Conservation (phyloP, 2,329 filamentous ascomycete species). For the Blumeria graminis region DNA sequence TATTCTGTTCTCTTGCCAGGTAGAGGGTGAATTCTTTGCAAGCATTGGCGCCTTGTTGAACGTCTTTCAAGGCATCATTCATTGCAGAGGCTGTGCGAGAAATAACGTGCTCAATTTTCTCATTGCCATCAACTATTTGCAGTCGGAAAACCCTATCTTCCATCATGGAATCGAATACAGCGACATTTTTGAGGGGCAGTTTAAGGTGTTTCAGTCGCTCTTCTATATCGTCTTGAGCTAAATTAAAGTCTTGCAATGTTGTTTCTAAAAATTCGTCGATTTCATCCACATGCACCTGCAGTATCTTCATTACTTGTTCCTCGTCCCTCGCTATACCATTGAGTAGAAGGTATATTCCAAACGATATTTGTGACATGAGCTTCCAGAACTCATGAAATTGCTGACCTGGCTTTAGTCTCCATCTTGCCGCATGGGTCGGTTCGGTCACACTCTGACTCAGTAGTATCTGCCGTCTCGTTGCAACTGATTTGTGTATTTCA, state of each 20-base stretch:
- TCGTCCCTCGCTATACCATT: conserved; percentile 75
- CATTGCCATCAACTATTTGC: conserved; percentile 66
- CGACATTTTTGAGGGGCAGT: conserved; percentile 59
- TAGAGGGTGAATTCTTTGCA: conserved; percentile 58
- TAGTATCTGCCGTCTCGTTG: conserved; percentile 37
- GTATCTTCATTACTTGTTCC: conserved; percentile 63
- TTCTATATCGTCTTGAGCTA: conserved; percentile 55
- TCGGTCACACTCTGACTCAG: conserved; percentile 45
- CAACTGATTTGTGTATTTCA: conserved; percentile 29
- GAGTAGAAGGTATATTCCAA: conserved; percentile 72
- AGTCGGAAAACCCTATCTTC: conserved; percentile 61
- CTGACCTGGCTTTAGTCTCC: conserved; percentile 53
- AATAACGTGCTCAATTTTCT: conserved; percentile 75
- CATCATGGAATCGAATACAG: conserved; percentile 68
- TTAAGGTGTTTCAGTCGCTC: conserved; percentile 60
- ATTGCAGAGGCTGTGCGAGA: conserved; percentile 54
- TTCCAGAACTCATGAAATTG: conserved; percentile 75
- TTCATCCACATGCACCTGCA: conserved; percentile 83
- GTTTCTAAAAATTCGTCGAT: conserved; percentile 77
- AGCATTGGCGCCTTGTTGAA: conserved; percentile 52
- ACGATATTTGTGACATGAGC: conserved; percentile 75
- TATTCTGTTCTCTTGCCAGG: conserved; percentile 38
- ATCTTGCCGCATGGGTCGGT: conserved; percentile 45
- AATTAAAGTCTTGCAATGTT: conserved; percentile 60
- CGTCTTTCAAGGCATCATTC: conserved; percentile 54